These are phyloP conservation scores for Ustilago xerochloae DNA, from an alignment of 1,284 basidiomycete genomes.

Conservation along the genomic window DNA sequence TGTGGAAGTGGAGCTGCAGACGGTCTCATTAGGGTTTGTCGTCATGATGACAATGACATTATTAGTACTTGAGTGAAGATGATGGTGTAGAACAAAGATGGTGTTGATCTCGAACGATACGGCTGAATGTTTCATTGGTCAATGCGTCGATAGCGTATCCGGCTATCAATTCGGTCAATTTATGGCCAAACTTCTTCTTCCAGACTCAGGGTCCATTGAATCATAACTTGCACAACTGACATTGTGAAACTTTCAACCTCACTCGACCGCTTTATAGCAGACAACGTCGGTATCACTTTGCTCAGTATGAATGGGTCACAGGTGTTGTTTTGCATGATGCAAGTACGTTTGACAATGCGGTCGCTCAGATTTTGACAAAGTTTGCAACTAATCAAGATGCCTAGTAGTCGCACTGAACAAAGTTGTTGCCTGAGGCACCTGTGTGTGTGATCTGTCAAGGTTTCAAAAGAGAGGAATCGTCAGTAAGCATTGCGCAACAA, in stretches of 20 bases:
- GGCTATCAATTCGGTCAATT: conserved; percentile 24
- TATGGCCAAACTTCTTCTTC: not conserved
- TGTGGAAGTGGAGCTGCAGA: not conserved
- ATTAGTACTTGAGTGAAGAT: too few relatives aligned
- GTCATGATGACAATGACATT: conserved; percentile 7
- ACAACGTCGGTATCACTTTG: too few relatives aligned
- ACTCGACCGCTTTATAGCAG: too few relatives aligned
- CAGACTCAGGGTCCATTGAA: conserved; percentile 6
- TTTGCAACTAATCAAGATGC: not conserved
- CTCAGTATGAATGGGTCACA: not conserved
- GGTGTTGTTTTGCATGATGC: not conserved
- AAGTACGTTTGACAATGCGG: too few relatives aligned
- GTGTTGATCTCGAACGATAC: not conserved
- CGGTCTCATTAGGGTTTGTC: not conserved
- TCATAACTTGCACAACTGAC: not conserved
- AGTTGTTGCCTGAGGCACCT: conserved; percentile 55
- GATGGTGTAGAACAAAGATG: not conserved
- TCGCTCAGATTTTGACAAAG: too few relatives aligned
- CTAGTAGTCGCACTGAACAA: conserved; percentile 52
- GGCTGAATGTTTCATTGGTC: not conserved
- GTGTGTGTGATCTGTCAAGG: conserved; percentile 49
- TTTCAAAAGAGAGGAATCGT: not conserved
- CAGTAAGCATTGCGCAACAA: not conserved
- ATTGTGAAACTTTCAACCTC: not conserved
- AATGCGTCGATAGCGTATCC: not conserved